Percentiles rank a stretch among this genome's conserved stretches.
These are phyloP conservation scores for Dimargaris cristalligena DNA, from an alignment of 192 early-diverging fungal species.

Conservation along the genomic window DNA sequence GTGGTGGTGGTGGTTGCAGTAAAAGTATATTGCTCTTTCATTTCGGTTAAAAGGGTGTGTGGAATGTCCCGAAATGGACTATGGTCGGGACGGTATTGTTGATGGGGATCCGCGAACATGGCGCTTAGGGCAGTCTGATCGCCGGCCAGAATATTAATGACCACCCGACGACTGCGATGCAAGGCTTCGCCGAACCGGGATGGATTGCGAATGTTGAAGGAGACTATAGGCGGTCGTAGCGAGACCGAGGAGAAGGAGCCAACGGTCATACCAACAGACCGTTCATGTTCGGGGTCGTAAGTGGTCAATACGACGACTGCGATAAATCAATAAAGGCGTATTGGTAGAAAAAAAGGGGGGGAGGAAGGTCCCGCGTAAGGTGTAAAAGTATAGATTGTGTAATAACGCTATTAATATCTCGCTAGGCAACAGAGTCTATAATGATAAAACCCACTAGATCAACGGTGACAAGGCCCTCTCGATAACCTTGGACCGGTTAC, in stretches of 20 bases:
- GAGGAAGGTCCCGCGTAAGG: neutral
- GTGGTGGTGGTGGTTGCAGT: too few relatives aligned
- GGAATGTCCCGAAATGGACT: neutral
- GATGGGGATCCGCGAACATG: neutral
- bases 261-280: constrained; percentile 1
- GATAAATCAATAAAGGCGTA: neutral
- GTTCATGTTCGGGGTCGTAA: neutral
- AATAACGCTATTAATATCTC: neutral
- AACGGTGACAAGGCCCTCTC: too few relatives aligned
- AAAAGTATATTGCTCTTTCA: too few relatives aligned
- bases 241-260: constrained; percentile 7
- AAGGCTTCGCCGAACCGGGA: neutral
- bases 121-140: neutral
- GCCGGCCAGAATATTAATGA: neutral
- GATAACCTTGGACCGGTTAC: too few relatives aligned
- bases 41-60: neutral
- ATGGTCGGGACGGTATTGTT: neutral
- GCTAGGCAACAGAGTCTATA: neutral
- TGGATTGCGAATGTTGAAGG: constrained; percentile 10
- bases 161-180: neutral
- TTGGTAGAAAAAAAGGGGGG: neutral
- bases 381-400: neutral
- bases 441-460: neutral
- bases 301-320: constrained; percentile 3
- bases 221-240: constrained; percentile 1